Base-by-base conservation (phyloP, 1,139 yeast species). In the Magnusiomyces sp. region DNA sequence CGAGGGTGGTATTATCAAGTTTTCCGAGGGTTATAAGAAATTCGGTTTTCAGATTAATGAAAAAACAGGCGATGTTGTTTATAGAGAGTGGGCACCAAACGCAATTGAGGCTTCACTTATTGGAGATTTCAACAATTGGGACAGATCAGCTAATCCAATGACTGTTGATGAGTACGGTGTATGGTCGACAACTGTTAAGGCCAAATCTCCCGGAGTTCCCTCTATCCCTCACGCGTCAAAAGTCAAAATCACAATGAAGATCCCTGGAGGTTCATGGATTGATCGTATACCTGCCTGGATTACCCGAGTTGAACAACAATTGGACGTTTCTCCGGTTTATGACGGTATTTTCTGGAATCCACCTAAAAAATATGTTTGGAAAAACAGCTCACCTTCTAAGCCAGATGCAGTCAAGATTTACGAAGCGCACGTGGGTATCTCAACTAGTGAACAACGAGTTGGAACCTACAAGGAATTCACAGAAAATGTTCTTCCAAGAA, bases 291-390 rank as follows among this genome's bases (percentile, higher is more conserved):
- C 96, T 43, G 95, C 95, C 1, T 92, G 97, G 95, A 80, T 81
- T 50, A 73, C 73, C 29, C 73, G 97, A 52, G 95, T 95, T 10
- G 86, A 95, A 5, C 86, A 85, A 54, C 76, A 75, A 32, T 62
- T 71, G 45, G 62, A 67, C 10, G 75, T 68, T 33, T 74, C 79
- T 29, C 75, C 83, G 5, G 66, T 72, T 19, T 92, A 86, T 62
- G 97, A 92, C 56, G 95, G 94, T 2, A 72, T 95, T 50, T 92
- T 87, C 67, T 92, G 97, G 97, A 86, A 90, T 63, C 97, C 97
- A 0, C 63, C 73, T 0, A 59, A 68, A 13, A 57, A 62, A 2
- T 89, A 90, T 66, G 56, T 63, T 40, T 87, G 87, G 70, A 76
- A 81, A 64, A 68, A 88, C 65, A 53, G 66, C 33, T 54, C 63